Conservation (phyloP, 495 filamentous ascomycete species). For the Talaromyces adpressus region DNA sequence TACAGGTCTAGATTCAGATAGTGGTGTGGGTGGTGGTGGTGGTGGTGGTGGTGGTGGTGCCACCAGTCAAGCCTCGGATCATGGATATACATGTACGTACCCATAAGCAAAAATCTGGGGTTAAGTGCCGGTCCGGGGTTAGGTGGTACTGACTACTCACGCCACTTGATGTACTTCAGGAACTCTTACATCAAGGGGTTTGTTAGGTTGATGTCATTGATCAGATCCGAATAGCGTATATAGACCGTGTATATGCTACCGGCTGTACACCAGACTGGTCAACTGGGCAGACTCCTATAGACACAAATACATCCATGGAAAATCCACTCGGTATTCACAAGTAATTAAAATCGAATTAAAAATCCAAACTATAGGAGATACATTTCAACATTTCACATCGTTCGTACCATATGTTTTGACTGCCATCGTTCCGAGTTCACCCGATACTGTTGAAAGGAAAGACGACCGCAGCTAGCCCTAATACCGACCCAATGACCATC, state of each 20-base stretch:
- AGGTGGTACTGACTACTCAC: too few species aligned
- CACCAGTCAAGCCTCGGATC: neutral
- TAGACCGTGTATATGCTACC: too few species aligned
- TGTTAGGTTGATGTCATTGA: neutral
- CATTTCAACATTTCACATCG: neutral
- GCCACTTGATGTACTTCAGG: neutral
- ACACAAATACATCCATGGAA: too few species aligned
- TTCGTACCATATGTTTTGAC: neutral
- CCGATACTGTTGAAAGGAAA: neutral
- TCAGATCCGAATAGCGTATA: neutral
- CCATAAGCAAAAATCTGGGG: neutral
- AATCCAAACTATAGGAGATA: too few species aligned
- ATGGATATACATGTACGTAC: neutral
- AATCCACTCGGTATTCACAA: neutral
- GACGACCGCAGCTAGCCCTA: neutral
- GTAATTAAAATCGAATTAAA: neutral
- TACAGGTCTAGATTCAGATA: too few species aligned
- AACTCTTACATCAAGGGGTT: neutral
- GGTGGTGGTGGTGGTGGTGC: too few species aligned
- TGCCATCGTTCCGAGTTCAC: neutral
- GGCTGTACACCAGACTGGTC: too few species aligned
- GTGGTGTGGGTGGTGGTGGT: neutral
- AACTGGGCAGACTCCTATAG: too few species aligned
- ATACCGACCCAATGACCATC: neutral
- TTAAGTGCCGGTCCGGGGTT: neutral